A percentile compares a stretch with the other conserved stretches of the same genome.
Evolutionary conservation across 192 early-diverging fungal genomes (phyloP).

Genomic region (Umbelopsis ramanniana): DNA sequence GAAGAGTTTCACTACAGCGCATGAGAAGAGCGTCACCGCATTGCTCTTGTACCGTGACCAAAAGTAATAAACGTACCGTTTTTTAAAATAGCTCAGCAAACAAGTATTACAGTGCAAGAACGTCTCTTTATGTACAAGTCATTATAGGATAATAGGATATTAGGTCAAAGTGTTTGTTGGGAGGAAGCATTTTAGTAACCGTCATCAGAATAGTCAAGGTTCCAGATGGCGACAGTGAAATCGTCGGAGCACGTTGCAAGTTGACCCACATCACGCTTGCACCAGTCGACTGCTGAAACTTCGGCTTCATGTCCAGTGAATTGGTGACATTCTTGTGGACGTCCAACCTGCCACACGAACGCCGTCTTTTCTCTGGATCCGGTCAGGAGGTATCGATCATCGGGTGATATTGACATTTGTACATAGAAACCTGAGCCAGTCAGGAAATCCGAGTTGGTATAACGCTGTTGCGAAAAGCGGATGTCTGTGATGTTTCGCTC

Average conservation of each 20-base stretch:
- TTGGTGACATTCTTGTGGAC: conserved; percentile 47
- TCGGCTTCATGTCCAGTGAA: conserved; percentile 70
- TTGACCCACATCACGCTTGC: conserved; percentile 49
- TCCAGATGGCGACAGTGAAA: conserved; percentile 76
- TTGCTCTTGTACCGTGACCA: not conserved
- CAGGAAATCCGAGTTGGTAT: conserved; percentile 60
- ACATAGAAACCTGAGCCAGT: conserved; percentile 70
- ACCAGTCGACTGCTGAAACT: conserved; percentile 80
- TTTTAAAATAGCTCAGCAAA: not conserved
- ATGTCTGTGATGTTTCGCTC: conserved; percentile 67
- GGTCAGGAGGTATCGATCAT: conserved; percentile 70
- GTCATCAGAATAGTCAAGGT: conserved; percentile 23
- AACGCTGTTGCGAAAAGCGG: conserved; percentile 50
- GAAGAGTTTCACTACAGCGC: not conserved
- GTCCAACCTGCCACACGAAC: conserved; percentile 74
- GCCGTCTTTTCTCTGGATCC: conserved; percentile 69
- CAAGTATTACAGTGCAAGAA: too few species aligned
- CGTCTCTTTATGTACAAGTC: not conserved
- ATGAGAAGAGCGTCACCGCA: not conserved
- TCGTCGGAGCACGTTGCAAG: conserved; percentile 82
- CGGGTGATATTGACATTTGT: conserved; percentile 69
- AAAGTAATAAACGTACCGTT: not conserved
- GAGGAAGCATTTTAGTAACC: not conserved
- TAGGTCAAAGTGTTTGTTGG: not conserved
- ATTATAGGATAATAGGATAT: not conserved